phyloP scores from a whole-genome alignment of 2,329 filamentous ascomycete genomes.

The Leptographium procerum region DNA sequence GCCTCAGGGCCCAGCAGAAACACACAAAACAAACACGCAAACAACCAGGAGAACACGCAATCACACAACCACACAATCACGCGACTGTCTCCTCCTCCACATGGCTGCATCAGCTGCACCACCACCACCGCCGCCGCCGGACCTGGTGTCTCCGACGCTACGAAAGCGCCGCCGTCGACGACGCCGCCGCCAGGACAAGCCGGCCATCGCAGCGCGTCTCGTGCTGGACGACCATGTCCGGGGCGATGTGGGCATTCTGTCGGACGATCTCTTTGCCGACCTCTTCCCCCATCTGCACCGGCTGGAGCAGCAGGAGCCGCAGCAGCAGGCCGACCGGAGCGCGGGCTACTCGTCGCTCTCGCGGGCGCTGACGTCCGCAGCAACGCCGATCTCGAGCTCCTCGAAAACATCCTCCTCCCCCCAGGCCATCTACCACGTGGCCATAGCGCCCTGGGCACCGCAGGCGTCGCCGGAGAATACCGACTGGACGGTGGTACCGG shows the following conservation, averaged over 20 bases:
- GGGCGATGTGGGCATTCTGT: conserved; percentile 76
- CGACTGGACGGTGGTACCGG: conserved; percentile 77
- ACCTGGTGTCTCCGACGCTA: background rate
- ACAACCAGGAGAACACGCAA: no score
- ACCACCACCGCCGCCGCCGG: no score
- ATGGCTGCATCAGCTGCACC: conserved; percentile 4
- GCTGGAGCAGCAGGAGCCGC: conserved; percentile 16
- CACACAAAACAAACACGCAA: no score
- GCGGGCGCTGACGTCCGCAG: background rate
- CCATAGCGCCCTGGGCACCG: conserved; percentile 64
- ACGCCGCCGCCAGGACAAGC: conserved; percentile 54
- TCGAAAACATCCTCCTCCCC: conserved; percentile 7
- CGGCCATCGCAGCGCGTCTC: conserved; percentile 66
- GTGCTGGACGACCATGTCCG: conserved; percentile 77
- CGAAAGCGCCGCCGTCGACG: conserved; percentile 29
- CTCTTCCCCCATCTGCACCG: conserved; percentile 53
- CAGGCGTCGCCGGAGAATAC: conserved; percentile 45
- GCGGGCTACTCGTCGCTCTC: background rate
- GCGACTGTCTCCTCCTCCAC: background rate
- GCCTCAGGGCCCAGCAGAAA: no score
- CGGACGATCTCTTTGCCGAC: conserved; percentile 73
- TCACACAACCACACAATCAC: no score
- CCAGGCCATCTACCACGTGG: conserved; percentile 50
- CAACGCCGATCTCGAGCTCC: background rate
- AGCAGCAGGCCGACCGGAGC: background rate